phyloP scores from a whole-genome alignment of 2,329 filamentous ascomycete genomes.

The Monosporascus ibericus region DNA sequence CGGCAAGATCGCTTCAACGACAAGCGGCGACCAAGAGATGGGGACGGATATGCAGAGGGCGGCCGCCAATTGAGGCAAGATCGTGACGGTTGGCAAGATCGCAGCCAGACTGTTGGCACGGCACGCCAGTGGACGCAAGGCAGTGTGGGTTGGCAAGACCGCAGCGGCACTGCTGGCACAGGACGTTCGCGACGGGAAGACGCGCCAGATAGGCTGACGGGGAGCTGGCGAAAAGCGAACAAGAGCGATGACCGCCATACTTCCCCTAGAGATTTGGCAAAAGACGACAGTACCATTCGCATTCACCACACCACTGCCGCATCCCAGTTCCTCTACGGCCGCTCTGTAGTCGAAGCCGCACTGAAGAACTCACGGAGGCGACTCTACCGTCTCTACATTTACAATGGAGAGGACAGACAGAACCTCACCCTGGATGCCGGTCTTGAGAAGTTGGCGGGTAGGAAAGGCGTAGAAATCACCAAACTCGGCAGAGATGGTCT shows the following conservation, averaged over 20 bases:
- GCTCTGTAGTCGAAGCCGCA: conserved; percentile 73
- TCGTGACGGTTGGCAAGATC: too few species aligned
- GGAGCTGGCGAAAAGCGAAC: background rate
- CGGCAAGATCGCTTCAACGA: too few species aligned
- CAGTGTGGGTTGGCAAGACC: too few species aligned
- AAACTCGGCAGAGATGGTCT: conserved; percentile 54
- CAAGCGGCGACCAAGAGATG: too few species aligned
- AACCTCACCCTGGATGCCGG: conserved; percentile 37
- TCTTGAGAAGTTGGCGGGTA: conserved; percentile 41
- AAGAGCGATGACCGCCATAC: conserved; percentile 3
- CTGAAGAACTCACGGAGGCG: conserved; percentile 61
- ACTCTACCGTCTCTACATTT: conserved; percentile 80
- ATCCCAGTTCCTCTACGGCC: conserved; percentile 87
- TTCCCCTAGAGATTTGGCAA: background rate
- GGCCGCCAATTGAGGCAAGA: too few species aligned
- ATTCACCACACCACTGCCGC: conserved; percentile 68
- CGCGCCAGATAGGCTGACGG: background rate
- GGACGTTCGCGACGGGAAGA: too few species aligned
- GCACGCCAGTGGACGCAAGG: too few species aligned
- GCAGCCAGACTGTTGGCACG: too few species aligned
- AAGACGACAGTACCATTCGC: conserved; percentile 29
- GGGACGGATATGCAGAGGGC: too few species aligned
- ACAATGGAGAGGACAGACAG: conserved; percentile 50
- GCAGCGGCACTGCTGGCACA: too few species aligned
- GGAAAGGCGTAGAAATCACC: conserved; percentile 47